phyloP scores from a whole-genome alignment of 768 basidiomycete genomes.

The Tylopilus sp. region DNA sequence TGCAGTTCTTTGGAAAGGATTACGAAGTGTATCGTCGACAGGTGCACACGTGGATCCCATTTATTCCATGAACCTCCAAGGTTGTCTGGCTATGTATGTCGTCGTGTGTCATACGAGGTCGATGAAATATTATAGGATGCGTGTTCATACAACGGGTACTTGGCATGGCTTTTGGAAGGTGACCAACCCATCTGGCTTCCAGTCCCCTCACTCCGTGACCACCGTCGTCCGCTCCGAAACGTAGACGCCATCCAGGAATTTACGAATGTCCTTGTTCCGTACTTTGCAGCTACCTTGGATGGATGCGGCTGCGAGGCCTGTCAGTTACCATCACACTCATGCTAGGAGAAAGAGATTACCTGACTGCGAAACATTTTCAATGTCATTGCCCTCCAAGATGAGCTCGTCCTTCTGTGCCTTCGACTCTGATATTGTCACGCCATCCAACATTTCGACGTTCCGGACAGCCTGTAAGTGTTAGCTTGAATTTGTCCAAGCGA shows the following conservation, averaged over 20 bases:
- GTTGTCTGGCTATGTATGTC: background rate
- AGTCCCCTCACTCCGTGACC: conserved; percentile 38
- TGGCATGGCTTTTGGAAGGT: conserved; percentile 15
- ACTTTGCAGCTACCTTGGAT: conserved; percentile 97
- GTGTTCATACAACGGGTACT: conserved; percentile 28
- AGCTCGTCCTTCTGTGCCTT: conserved; percentile 94
- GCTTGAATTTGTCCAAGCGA: background rate
- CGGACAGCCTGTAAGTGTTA: conserved; percentile 67
- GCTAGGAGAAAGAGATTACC: conserved; percentile 41
- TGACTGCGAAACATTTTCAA: conserved; percentile 97
- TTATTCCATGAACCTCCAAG: conserved; percentile 52
- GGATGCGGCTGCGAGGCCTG: conserved; percentile 64
- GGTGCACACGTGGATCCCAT: conserved; percentile 88
- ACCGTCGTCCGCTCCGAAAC: conserved; percentile 77
- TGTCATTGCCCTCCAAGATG: conserved; percentile 90
- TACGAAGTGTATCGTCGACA: conserved; percentile 72
- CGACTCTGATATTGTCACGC: conserved; percentile 81
- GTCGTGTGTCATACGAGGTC: background rate
- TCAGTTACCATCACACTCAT: conserved; percentile 1
- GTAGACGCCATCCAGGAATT: conserved; percentile 95
- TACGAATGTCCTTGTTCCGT: conserved; percentile 99
- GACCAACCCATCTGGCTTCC: conserved; percentile 8
- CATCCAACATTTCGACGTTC: conserved; percentile 87
- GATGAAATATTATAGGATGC: conserved; percentile 19
- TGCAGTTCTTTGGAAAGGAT: conserved; percentile 87